These are phyloP conservation scores for Ceratocystis papillata DNA, from an alignment of 2,329 filamentous ascomycete species.

Conservation along the genomic window DNA sequence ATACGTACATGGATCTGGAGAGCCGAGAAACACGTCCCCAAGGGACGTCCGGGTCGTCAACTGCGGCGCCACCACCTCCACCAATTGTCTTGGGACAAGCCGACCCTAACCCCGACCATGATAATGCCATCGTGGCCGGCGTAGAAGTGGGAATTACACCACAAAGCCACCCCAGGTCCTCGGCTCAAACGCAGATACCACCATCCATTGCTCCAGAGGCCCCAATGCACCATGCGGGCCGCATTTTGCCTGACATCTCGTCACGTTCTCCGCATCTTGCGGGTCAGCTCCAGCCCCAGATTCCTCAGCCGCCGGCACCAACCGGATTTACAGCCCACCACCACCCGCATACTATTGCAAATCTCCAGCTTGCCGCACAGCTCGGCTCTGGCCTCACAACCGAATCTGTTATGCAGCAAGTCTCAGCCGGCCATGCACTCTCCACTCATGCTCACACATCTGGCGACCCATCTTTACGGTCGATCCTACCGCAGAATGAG, in stretches of 20 bases:
- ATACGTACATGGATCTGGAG: background rate
- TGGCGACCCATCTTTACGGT: conserved; percentile 35
- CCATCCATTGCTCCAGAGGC: conserved; percentile 34
- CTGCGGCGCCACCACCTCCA: background rate
- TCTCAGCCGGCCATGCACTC: background rate
- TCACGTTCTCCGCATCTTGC: conserved; percentile 37
- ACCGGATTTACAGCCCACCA: background rate
- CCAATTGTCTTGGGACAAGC: background rate
- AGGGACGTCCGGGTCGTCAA: background rate
- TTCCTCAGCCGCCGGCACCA: background rate
- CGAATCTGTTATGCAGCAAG: background rate
- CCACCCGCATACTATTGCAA: background rate
- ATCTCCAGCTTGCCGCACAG: conserved; percentile 2
- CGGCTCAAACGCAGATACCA: background rate
- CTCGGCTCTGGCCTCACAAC: background rate
- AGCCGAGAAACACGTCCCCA: background rate
- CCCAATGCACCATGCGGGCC: conserved; percentile 35
- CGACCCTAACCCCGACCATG: background rate
- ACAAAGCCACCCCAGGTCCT: background rate
- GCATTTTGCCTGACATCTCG: background rate
- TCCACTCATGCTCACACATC: background rate
- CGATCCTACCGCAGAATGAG: conserved; percentile 36
- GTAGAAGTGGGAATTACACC: background rate
- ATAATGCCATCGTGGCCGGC: background rate
- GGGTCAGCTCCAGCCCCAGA: conserved; percentile 32